Percentiles rank a stretch among this genome's conserved stretches.
phyloP scores from a whole-genome alignment of 768 basidiomycete species.

The Multifurca ochricompacta region DNA sequence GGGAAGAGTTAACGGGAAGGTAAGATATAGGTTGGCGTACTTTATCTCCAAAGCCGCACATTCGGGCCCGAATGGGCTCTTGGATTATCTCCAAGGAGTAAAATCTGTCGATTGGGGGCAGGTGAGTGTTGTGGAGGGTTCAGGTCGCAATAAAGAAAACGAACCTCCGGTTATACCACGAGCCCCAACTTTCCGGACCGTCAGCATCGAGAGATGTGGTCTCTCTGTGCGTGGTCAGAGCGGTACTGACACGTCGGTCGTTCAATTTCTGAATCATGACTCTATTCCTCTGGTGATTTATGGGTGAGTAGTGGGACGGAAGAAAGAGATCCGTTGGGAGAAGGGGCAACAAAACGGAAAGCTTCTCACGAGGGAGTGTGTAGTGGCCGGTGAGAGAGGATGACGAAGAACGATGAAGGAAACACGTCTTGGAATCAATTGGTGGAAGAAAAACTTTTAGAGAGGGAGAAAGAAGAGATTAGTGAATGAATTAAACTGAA shows the following conservation, averaged over 20 bases:
- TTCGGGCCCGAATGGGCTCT: slow-evolving; percentile 82
- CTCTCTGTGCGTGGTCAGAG: slow-evolving; percentile 19
- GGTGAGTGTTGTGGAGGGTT: background rate
- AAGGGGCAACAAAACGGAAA: too few species aligned
- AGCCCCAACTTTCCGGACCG: slow-evolving; percentile 58
- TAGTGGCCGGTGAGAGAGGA: too few species aligned
- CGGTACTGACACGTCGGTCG: slow-evolving; percentile 32
- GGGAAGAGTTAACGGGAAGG: background rate
- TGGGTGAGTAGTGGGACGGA: slow-evolving; percentile 16
- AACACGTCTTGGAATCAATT: too few species aligned
- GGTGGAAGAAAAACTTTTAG: too few species aligned
- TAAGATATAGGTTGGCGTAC: slow-evolving; percentile 34
- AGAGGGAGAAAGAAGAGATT: too few species aligned
- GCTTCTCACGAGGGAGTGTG: too few species aligned
- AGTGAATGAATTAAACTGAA: too few species aligned
- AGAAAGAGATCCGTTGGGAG: slow-evolving; percentile 8
- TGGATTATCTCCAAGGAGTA: slow-evolving; percentile 84
- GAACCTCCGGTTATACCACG: slow-evolving; percentile 59
- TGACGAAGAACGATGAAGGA: too few species aligned
- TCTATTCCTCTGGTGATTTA: background rate
- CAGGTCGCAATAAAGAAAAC: slow-evolving; percentile 21
- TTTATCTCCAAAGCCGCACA: slow-evolving; percentile 97
- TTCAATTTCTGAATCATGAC: slow-evolving; percentile 64
- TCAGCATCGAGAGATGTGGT: slow-evolving; percentile 24
- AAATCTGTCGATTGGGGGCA: slow-evolving; percentile 40